Base-by-base conservation (phyloP, 108 stramenopile species). In the Skeletonema menzelii region DNA sequence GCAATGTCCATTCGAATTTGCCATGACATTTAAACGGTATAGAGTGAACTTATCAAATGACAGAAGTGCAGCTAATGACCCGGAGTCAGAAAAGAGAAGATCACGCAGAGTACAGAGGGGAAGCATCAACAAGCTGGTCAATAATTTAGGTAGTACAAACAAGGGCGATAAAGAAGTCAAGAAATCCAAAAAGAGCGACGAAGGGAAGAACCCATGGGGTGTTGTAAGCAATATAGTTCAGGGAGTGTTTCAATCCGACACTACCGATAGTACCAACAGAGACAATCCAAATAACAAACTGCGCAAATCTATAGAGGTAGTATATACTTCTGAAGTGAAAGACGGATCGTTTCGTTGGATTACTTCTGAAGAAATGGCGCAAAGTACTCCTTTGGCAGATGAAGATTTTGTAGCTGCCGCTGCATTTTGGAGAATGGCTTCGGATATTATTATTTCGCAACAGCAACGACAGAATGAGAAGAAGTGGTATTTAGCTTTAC, bases 11-110 rank as follows among this genome's bases (percentile, higher is more conserved):
- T 44, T 73, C 67, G 35, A 37, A 12, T 82, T 84, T 59, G 79
- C 82, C 58, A 85, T 71, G 74, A 68, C 73, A 20, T 87, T 85
- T 76, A 85, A 85, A 40, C 65, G 82, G 17, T 88, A 84, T 73
- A 76, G 85, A 44, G 82, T 88, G 12, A 79, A 88, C 62, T 31
- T 84, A 42, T 46, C 64, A 6, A 32, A 20, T 30, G 19, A 57
- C 5, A 56, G 31, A 8, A 73, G 30, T 27, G 55, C 44, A 28
- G 31, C 32, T 38, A 59, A 37, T 8, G 58, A 65, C 5, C 15
- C 30, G 12, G 79, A 80, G 57, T 47, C 63, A 27, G 60, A 67
- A 40, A 37, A 46, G 17, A 32, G 46, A 57, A 61, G 58, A 64
- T 68, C 31, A 38, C 58, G 75, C 27, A 64, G 73, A 30, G 17